Base-by-base conservation (phyloP, 2,329 filamentous ascomycete genomes). In the Blumeria graminis region DNA sequence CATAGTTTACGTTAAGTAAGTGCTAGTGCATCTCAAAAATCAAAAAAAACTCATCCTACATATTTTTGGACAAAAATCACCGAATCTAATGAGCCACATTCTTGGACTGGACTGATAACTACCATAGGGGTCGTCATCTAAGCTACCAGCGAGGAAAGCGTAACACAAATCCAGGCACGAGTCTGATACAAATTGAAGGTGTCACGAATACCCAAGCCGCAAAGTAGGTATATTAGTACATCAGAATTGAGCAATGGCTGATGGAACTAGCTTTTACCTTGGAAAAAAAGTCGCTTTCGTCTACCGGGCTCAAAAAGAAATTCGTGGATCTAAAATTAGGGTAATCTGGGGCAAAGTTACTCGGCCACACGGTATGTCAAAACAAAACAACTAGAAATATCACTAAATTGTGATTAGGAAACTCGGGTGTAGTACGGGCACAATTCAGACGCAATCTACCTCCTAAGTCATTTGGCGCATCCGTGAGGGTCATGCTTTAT, bases 331-430 rank as follows among this genome's bases (percentile, higher is more conserved):
- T 72, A 96, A 96, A 84, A 93, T 96, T 76, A 82, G 90, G 70
- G 84, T 96, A 67, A 95, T 96, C 78, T 96, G 89, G 88, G 90
- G 90, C 78, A 95, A 94, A 80, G 84, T 96, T 71, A 94, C 87
- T 71, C 79, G 88, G 70, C 83, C 88, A 71, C 90, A 96, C 76
- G 90, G 86, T 90, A 85, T 67, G 74, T 52, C 2, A 28, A 28
- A 28, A 28, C 22, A 14, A 13, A 7, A 35, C 38, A 18, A 9
- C 41, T 28, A 45, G 13, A 16, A 18, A n/a, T 14, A 10, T 28
- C n/a, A 16, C 41, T n/a, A 51, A 46, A 43, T 22, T 16, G 11
- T 34, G 35, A 58, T 58, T 62, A 92, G 87, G 92, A 72, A 96
- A 95, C 84, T 94, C 86, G 67, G 92, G 92, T 69, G 86, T 95